Evolutionary conservation across 2,329 filamentous ascomycete species (phyloP), one percentile per base, ranked within the genome.

Genomic region (Pseudogymnoascus sp.): DNA sequence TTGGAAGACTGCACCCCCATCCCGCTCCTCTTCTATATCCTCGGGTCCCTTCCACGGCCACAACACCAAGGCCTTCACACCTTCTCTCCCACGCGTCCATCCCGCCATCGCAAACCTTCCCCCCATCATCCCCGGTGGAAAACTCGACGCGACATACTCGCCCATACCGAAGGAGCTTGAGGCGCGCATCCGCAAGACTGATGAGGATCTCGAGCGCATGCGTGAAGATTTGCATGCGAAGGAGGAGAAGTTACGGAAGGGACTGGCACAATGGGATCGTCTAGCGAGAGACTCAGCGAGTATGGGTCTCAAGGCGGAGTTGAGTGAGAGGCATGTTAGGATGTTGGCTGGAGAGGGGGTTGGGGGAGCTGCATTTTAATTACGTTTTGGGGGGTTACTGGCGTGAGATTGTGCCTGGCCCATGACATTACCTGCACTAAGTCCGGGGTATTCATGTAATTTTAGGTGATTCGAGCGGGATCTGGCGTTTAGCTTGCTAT

Each of bases 251-350:
- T 59, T 74, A 19, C 68, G 70, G 29, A 67, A 68, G 29, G 67
- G 67, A 2, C 53, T 74, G n/a, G 72, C 69, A 53, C 64, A 65
- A 6, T 74, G 70, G 70, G 71, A 73, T 65, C 70, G 66, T 38
- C 64, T 74, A 37, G 71, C 69, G 19, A 62, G 69, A 19, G 72
- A 73, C 5, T 69, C 67, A 38, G 61, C 63, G 3, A 65, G 65
- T 14, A 69, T 70, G 68, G 70, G 66, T 1, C 63, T 74, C 38
- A 70, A 69, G 38, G 73, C 67, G 19, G 71, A 74, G 24, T 64
- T 74, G 38, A 74, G 71, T 59, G 72, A 73, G 65, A 68, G 68
- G 29, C 72, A 73, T 65, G 70, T 74, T 59, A 65, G 72, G 53
- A 64, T 70, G 61, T 63, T 74, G 61, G 72, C 72, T 62, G 73